Evolutionary conservation across 306 rosid species (phyloP).

Genomic region (Quercus berberidifolia): DNA sequence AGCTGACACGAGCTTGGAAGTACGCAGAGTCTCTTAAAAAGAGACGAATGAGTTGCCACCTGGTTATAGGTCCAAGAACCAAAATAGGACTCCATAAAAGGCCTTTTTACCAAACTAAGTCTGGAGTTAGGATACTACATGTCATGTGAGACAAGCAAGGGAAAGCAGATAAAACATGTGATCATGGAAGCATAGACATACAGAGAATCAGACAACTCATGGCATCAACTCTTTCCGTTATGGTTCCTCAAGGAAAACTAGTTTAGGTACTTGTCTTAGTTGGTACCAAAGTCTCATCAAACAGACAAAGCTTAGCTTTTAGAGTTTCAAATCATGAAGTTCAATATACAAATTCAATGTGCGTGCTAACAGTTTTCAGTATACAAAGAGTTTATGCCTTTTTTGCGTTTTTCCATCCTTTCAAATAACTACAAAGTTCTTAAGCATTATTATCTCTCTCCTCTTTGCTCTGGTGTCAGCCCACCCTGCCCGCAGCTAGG

Average conservation of each 20-base stretch:
- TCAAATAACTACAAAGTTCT: not conserved
- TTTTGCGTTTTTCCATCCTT: not conserved
- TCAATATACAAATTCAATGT: not conserved
- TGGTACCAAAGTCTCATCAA: not conserved
- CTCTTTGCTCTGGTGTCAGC: constrained; percentile 87
- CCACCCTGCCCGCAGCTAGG: constrained; percentile 84
- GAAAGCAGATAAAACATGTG: too few relatives aligned
- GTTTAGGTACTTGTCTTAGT: not conserved
- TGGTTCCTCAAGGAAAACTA: not conserved
- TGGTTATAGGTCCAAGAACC: too few relatives aligned
- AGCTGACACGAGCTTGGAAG: rapidly evolving
- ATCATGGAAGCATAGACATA: too few relatives aligned
- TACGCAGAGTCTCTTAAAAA: too few relatives aligned
- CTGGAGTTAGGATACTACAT: too few relatives aligned
- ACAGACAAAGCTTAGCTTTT: not conserved
- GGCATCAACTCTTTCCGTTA: not conserved
- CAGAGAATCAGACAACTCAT: too few relatives aligned
- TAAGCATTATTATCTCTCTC: constrained; percentile 57
- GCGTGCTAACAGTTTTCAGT: not conserved
- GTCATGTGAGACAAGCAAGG: too few relatives aligned
- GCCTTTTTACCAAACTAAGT: too few relatives aligned
- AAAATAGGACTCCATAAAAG: too few relatives aligned
- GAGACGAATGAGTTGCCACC: too few relatives aligned
- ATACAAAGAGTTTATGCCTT: not conserved
- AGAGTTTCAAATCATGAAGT: not conserved